phyloP scores from a whole-genome alignment of 352 stramenopile species.

The Globisporangium solare region DNA sequence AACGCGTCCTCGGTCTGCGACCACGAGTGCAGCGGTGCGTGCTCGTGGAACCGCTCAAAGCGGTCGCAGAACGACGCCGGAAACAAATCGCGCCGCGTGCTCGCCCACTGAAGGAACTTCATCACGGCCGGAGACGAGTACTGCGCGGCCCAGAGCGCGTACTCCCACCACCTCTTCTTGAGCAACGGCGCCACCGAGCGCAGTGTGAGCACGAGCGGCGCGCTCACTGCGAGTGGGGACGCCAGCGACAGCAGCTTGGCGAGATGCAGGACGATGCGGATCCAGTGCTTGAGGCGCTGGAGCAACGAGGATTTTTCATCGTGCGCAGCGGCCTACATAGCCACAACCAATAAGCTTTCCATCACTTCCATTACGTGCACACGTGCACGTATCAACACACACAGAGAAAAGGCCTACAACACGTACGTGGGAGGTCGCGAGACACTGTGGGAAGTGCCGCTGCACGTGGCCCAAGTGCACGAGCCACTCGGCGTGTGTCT shows the following conservation, averaged over 20 bases:
- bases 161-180: constrained; percentile 59
- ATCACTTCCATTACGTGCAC: neutral
- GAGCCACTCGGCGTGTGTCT: constrained; percentile 7
- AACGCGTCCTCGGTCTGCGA: constrained; percentile 82
- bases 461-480: neutral
- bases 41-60: constrained; percentile 89
- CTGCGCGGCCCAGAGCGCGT: constrained; percentile 56
- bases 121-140: constrained; percentile 88
- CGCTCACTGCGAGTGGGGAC: constrained; percentile 37
- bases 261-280: constrained; percentile 50
- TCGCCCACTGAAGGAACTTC: constrained; percentile 96
- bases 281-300: constrained; percentile 34
- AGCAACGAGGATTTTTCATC: constrained; percentile 19
- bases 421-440: constrained; percentile 16
- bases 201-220: constrained; percentile 35
- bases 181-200: constrained; percentile 23
- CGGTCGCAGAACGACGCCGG: constrained; percentile 86
- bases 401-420: neutral
- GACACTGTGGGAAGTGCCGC: constrained; percentile 12
- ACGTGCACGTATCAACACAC: neutral
- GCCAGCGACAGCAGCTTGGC: constrained; percentile 52
- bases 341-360: neutral
- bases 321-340: constrained; percentile 1
- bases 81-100: constrained; percentile 93
- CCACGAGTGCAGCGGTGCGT: constrained; percentile 84